Base-by-base conservation (phyloP, 169 alveolate species). In the Eimeria brunetti region DNA sequence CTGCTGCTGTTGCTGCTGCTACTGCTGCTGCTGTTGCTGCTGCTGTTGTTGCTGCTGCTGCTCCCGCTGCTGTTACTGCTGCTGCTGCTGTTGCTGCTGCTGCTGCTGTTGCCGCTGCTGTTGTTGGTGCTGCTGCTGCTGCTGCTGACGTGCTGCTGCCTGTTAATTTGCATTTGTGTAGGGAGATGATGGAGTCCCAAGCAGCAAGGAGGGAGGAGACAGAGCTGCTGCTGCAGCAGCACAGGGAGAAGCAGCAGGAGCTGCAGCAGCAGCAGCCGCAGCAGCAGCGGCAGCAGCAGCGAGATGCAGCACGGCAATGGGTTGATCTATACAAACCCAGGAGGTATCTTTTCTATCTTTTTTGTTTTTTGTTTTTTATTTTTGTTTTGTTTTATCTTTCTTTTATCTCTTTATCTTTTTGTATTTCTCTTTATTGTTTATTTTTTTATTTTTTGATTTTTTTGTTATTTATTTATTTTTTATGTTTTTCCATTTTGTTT, bases 141-240 rank as follows among this genome's bases (percentile, higher is more conserved):
- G 60, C 60, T 51, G 60, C 60, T 51, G 14, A 51, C 14, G 60
- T 51, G 60, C 14, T 51, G 60, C 60, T 51, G 60, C 60, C 49
- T 36, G 84, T 44, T n/a, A 7, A 16, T n/a, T n/a, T 16, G 8
- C 24, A 6, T 41, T 36, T 22, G n/a, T 22, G 41, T 36, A 73
- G 84, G 51, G 84, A 73, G 22, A 36, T 73, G 51, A 73, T 73
- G 84, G 84, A 73, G 84, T 7, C 51, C 18, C 84, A 73, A 41
- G 84, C 84, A n/a, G 84, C 84, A 36, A 73, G 53, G 84, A n/a
- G 84, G 51, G 33, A 73, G 84, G 56, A 73, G 22, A 22, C 56
- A 9, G 84, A 27, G 84, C 53, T 73, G 84, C 84, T n/a, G 84
- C 84, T n/a, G 84, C 84, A 73, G 84, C 84, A 73, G 22, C 44